Percentiles rank a stretch among this genome's conserved stretches.
These are phyloP conservation scores for Pseudogymnoascus sp. DNA, from an alignment of 2,329 filamentous ascomycete species.

Conservation along the genomic window DNA sequence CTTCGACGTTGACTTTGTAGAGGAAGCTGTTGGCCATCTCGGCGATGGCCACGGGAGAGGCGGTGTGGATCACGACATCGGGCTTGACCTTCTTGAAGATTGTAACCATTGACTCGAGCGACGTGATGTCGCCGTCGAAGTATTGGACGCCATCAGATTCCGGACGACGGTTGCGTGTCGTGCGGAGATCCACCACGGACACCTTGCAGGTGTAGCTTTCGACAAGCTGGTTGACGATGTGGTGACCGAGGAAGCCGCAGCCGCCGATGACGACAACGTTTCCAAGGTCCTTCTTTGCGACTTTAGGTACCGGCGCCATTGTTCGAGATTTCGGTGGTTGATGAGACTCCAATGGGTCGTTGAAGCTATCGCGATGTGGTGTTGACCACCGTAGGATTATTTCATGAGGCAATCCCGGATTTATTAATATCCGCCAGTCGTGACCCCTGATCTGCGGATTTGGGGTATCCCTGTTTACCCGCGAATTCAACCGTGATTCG, in stretches of 20 bases:
- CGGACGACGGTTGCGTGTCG: slow-evolving; percentile 57
- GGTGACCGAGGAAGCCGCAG: slow-evolving; percentile 77
- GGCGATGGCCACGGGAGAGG: slow-evolving; percentile 58
- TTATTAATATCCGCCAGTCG: slow-evolving; percentile 2
- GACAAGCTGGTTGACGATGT: slow-evolving; percentile 68
- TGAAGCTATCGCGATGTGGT: slow-evolving; percentile 5
- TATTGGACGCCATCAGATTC: slow-evolving; percentile 54
- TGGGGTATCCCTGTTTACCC: slow-evolving; percentile 2
- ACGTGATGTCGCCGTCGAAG: slow-evolving; percentile 72
- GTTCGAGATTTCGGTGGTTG: not conserved
- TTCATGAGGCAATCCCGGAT: slow-evolving; percentile 1
- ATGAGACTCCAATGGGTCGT: slow-evolving; percentile 5
- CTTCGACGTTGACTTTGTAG: slow-evolving; percentile 79
- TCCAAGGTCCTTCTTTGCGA: slow-evolving; percentile 41
- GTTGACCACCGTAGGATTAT: not conserved
- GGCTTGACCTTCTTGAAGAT: slow-evolving; percentile 63
- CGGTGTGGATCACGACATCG: slow-evolving; percentile 85
- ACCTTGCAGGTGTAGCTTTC: slow-evolving; percentile 51
- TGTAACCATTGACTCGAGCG: slow-evolving; percentile 49
- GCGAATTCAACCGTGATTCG: not conserved
- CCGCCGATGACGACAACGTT: slow-evolving; percentile 73
- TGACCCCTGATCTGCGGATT: not conserved
- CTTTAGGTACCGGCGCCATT: slow-evolving; percentile 2
- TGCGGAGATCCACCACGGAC: slow-evolving; percentile 66
- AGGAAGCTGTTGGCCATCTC: slow-evolving; percentile 51